Evolutionary conservation across 148 eudicot genomes (phyloP), one percentile per base, ranked within the genome.

Genomic region (Silene conica): DNA sequence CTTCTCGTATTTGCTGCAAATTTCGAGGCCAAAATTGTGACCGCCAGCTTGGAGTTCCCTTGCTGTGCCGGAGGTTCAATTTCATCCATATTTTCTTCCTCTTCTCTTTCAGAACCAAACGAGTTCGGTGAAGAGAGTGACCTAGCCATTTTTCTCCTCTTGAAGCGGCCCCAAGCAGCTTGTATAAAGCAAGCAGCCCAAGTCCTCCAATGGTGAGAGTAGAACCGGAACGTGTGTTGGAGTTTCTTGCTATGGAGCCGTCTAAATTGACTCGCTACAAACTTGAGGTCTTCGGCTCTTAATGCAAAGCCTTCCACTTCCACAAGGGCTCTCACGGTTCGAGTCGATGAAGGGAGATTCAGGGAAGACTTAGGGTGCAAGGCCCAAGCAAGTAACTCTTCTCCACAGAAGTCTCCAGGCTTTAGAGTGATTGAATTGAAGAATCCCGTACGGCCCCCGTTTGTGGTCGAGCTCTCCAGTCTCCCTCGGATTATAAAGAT

Each of bases 141-240:
- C 77, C 77, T 87, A 3, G 87, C 87, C 73, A 76, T 69, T 76
- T 50, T 86, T 26, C 91, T 83, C 79, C 92, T 86, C 82, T 85
- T 87, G 59, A 78, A 80, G 71, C 94, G 81, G 14, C 90, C 66
- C 97, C 97, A 91, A 60, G 97, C 97, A 63, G 94, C 97, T 75
- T 89, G 97, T 26, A 91, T 86, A 43, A 89, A 91, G 80, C 94
- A 89, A 12, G 97, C 97, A 21, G 94, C 97, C 97, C 97, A 91
- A 6, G 94, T 87, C 78, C 94, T 86, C 97, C 97, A 91, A 75
- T 91, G 97, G 74, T 89, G 97, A 71, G 97, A 91, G 76, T 91
- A 85, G 48, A 86, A 86, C 59, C 97, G 86, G 72, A 91, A 91
- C 0, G 94, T 91, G 72, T 91, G 97, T 79, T 91, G 97, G 63